A percentile compares a stretch with the other conserved stretches of the same genome.
Conservation (phyloP, 306 rosid species). For the Cucurbita maxima region DNA sequence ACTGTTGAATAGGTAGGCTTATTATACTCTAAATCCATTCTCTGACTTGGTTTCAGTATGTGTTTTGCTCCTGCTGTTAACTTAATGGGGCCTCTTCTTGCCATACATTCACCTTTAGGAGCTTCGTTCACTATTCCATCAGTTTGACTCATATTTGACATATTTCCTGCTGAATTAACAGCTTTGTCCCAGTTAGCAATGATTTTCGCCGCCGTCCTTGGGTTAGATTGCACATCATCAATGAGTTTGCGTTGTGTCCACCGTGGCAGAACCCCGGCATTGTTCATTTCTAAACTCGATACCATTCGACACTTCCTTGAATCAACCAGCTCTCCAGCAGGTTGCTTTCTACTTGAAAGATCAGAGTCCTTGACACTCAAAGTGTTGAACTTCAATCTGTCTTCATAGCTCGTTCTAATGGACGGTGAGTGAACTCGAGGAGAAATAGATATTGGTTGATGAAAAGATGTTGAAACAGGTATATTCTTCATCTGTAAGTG, state of each 20-base stretch:
- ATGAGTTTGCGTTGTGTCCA: slow-evolving; percentile 17
- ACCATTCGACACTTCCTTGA: slow-evolving; percentile 28
- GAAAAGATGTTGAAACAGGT: slow-evolving; percentile 18
- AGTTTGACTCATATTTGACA: slow-evolving; percentile 20
- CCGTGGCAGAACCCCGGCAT: slow-evolving; percentile 16
- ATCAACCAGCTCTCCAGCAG: slow-evolving; percentile 23
- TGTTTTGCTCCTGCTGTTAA: slow-evolving; percentile 68
- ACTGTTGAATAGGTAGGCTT: slow-evolving; percentile 33
- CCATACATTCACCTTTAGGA: slow-evolving; percentile 22
- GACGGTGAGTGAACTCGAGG: slow-evolving; percentile 18
- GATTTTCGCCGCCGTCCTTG: slow-evolving; percentile 14
- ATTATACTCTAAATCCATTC: slow-evolving; percentile 25
- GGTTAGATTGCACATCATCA: slow-evolving; percentile 19
- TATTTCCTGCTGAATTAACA: slow-evolving; percentile 16
- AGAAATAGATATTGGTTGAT: slow-evolving; percentile 32
- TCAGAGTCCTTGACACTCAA: slow-evolving; percentile 27
- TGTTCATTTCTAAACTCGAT: slow-evolving; percentile 26
- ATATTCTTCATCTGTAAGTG: slow-evolving; percentile 27
- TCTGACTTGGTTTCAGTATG: slow-evolving; percentile 56
- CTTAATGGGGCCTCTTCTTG: slow-evolving; percentile 58
- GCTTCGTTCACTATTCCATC: slow-evolving; percentile 19
- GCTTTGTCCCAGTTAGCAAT: slow-evolving; percentile 22
- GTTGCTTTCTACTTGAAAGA: slow-evolving; percentile 40
- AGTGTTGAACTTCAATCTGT: slow-evolving; percentile 35
- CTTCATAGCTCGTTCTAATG: slow-evolving; percentile 24